Base-by-base conservation (phyloP, 345 rosid genomes). In the Hypericum androsaemum region DNA sequence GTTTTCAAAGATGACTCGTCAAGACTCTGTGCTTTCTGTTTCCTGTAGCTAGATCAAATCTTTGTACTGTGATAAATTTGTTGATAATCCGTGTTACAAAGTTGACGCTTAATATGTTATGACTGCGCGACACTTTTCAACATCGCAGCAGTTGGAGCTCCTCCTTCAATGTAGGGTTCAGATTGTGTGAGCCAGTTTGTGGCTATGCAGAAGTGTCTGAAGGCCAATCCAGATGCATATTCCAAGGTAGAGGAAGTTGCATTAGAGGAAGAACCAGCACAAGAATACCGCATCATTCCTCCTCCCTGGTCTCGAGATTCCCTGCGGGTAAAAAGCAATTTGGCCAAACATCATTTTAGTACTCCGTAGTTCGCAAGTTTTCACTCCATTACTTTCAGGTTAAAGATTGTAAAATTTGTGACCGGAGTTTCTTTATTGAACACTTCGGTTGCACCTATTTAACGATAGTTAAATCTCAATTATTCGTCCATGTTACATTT, bases 181-280 rank as follows among this genome's bases (percentile, higher is more conserved):
- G 95, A 90, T 54, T 87, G 98, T 38, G 81, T 87, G 57, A 65
- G 68, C 54, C 92, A 89, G 6, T 84, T 90, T 48, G 77, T 90
- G 41, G 88, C 95, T 41, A 71, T 90, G 72, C 98, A 87, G 74
- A 72, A 57, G 52, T 87, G 96, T 65, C 81, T 90, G 46, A 84
- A 84, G 71, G 79, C 65, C 6, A 77, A 87, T 42, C 98, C 98
- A 0, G 52, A 61, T 47, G 92, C 89, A 47, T 90, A 87, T 69
- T 70, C 90, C 5, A 76, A 76, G 67, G 79, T 61, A 10, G 72
- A 67, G 0, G 58, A 70, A 50, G 71, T 54, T 39, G 63, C 69
- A 73, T 66, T 63, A 49, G 78, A 75, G 37, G 82, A 78, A 64
- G 80, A 72, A 50, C 52, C 72, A 16, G 63, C 71, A 46, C 77